Evolutionary conservation across 495 filamentous ascomycete species (phyloP).

Genomic region (Aspergillus steynii): DNA sequence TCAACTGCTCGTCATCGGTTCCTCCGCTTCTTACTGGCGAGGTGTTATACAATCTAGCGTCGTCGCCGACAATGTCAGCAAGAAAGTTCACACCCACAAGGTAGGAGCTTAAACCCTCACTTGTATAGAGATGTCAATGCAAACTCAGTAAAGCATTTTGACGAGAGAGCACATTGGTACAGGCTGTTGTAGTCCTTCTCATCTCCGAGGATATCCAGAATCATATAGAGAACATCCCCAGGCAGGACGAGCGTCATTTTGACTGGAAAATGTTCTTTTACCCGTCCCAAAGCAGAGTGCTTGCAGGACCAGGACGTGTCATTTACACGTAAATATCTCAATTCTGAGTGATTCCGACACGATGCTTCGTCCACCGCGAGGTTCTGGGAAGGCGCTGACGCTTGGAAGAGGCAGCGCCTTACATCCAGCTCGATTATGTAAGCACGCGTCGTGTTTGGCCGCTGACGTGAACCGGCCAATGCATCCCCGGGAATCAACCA

Average conservation of each 20-base stretch:
- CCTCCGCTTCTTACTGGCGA: slow-evolving; percentile 39
- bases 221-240: slow-evolving; percentile 27
- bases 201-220: slow-evolving; percentile 30
- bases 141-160: slow-evolving; percentile 47
- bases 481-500: background rate
- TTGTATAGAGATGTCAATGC: slow-evolving; percentile 65
- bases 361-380: background rate
- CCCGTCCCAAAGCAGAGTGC: background rate
- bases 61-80: slow-evolving; percentile 5
- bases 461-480: slow-evolving; percentile 1
- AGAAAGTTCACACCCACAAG: background rate
- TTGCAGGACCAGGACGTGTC: background rate
- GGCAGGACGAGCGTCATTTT: slow-evolving; percentile 25
- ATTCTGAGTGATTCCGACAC: background rate
- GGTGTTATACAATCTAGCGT: slow-evolving; percentile 36
- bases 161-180: slow-evolving; percentile 30
- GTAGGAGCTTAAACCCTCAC: slow-evolving; percentile 30
- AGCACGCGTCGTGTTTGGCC: slow-evolving; percentile 18
- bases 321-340: background rate
- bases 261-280: background rate
- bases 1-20: slow-evolving; percentile 38
- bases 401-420: background rate
- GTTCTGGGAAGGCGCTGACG: background rate
- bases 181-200: slow-evolving; percentile 31
- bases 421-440: slow-evolving; percentile 22